phyloP scores from a whole-genome alignment of 73 alveolate species.

The Paramecium sonneborni region DNA sequence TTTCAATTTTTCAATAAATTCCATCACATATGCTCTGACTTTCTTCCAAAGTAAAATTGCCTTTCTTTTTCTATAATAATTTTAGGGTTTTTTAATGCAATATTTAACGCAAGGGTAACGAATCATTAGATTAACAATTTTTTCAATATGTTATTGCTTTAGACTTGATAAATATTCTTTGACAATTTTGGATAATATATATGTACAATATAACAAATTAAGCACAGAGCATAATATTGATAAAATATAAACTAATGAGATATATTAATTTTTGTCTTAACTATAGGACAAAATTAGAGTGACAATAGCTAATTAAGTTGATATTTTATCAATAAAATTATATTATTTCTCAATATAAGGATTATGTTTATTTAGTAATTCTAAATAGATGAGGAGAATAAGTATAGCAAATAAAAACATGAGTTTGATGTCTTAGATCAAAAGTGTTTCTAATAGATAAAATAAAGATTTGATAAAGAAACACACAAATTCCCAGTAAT shows the following conservation, averaged over 20 bases:
- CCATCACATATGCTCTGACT: conserved; percentile 6
- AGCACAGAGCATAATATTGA: not conserved
- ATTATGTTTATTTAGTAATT: not conserved
- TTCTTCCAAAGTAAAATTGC: not conserved
- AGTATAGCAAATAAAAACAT: not conserved
- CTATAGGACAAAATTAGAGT: not conserved
- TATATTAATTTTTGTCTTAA: not conserved
- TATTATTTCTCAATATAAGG: not conserved
- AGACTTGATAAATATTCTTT: not conserved
- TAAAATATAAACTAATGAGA: not conserved
- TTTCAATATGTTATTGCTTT: not conserved
- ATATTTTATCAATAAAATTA: not conserved
- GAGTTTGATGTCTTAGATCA: not conserved
- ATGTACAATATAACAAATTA: not conserved
- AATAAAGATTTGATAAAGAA: not conserved
- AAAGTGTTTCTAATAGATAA: not conserved
- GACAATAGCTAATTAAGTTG: not conserved
- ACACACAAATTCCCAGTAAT: conserved; percentile 17
- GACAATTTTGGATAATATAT: not conserved
- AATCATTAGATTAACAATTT: not conserved
- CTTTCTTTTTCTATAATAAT: not conserved
- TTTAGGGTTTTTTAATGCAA: not conserved
- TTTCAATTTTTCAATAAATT: not conserved
- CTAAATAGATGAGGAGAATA: not conserved
- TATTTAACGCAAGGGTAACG: conserved; percentile 20